Percentiles rank a stretch among this genome's conserved stretches.
phyloP scores from a whole-genome alignment of 73 alveolate genomes.

The Breviolum minutum region DNA sequence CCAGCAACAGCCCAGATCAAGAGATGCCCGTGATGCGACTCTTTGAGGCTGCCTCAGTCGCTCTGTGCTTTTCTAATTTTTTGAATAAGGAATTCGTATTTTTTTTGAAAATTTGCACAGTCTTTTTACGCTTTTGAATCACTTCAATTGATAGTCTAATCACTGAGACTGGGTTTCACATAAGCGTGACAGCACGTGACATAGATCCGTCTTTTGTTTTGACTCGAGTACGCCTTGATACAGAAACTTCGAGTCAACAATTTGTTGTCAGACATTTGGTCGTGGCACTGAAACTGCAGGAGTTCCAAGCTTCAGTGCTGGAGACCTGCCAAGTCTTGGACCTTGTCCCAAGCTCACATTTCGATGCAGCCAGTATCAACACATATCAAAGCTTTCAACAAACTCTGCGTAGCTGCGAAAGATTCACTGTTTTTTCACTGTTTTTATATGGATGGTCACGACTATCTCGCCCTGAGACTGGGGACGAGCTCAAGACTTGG shows the following conservation, averaged over 20 bases:
- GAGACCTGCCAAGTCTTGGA: constrained; percentile 86
- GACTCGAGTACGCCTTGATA: too few relatives aligned
- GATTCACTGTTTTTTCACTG: background rate
- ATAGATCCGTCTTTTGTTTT: too few relatives aligned
- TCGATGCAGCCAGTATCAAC: background rate
- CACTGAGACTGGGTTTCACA: too few relatives aligned
- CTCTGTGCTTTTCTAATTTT: too few relatives aligned
- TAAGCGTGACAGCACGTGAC: too few relatives aligned
- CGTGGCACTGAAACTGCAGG: background rate
- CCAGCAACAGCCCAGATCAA: constrained; percentile 41
- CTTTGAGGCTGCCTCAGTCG: background rate
- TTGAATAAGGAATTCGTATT: background rate
- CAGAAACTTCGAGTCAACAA: too few relatives aligned
- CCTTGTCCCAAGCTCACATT: background rate
- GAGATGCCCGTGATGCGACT: constrained; percentile 76
- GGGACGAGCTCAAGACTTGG: constrained; percentile 92
- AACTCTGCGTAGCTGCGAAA: background rate
- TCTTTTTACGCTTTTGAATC: too few relatives aligned
- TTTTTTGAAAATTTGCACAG: too few relatives aligned
- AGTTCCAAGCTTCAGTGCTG: constrained; percentile 70
- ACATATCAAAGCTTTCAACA: background rate
- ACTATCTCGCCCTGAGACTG: constrained; percentile 7
- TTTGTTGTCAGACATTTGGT: too few relatives aligned
- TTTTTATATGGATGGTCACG: background rate
- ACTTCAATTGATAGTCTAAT: too few relatives aligned